A percentile compares a stretch with the other conserved stretches of the same genome.
These are phyloP conservation scores for Globisporangium perplexum DNA, from an alignment of 352 stramenopile genomes.

Conservation along the genomic window DNA sequence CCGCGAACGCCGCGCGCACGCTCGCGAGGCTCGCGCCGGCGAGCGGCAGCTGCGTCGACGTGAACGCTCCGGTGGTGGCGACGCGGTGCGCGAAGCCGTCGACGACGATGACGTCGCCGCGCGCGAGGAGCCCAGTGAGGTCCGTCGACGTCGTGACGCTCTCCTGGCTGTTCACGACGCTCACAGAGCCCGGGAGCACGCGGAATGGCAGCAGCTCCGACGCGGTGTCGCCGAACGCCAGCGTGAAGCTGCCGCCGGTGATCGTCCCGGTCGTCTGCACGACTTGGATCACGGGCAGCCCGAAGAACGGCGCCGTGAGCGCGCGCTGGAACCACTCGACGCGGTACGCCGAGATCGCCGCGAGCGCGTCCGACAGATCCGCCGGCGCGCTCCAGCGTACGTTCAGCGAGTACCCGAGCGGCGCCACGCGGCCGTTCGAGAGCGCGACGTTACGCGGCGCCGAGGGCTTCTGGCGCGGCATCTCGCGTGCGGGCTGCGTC, in stretches of 20 bases:
- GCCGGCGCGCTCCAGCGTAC: constrained; percentile 45
- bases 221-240: constrained; percentile 45
- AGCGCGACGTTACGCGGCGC: constrained; percentile 25
- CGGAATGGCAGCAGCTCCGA: constrained; percentile 13
- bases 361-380: constrained; percentile 12
- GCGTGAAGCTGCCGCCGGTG: constrained; percentile 47
- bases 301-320: constrained; percentile 50
- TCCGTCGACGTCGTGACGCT: constrained; percentile 84
- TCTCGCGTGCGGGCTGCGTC: constrained; percentile 47
- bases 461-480: constrained; percentile 56
- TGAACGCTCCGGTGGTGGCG: constrained; percentile 62
- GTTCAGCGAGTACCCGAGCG: constrained; percentile 38
- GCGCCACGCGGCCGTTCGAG: constrained; percentile 27
- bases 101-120: constrained; percentile 80
- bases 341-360: constrained; percentile 27
- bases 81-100: constrained; percentile 76
- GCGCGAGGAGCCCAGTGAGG: constrained; percentile 78
- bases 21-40: constrained; percentile 26
- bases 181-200: constrained; percentile 43
- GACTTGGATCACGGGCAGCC: constrained; percentile 37
- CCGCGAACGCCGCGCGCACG: constrained; percentile 29
- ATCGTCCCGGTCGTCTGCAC: constrained; percentile 48
- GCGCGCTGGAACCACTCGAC: constrained; percentile 76
- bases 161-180: constrained; percentile 39
- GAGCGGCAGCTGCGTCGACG: constrained; percentile 54